Percentiles rank a stretch among this genome's conserved stretches.
Conservation (phyloP, 78 protist species). For the Dictyostelium brefeldianum region DNA sequence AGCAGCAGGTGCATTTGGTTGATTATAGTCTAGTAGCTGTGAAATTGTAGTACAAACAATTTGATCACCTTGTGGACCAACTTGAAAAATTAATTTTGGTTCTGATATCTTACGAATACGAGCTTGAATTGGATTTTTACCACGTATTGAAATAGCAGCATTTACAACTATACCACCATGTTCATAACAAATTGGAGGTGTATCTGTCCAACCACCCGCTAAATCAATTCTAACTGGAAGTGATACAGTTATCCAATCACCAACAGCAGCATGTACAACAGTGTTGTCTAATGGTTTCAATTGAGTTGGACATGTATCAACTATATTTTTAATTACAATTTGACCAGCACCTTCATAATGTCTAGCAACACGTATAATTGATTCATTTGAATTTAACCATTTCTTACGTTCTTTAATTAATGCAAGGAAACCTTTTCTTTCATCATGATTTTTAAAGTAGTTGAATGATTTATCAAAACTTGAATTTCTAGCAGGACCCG, state of each 20-base stretch:
- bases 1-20: conserved; percentile 28
- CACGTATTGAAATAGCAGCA: conserved; percentile 42
- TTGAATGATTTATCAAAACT: conserved; percentile 13
- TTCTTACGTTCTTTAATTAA: conserved; percentile 42
- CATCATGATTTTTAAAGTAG: conserved; percentile 25
- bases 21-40: conserved; percentile 39
- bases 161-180: conserved; percentile 70
- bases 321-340: conserved; percentile 56
- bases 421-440: conserved; percentile 41
- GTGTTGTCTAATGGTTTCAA: not conserved
- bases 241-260: conserved; percentile 17
- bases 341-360: conserved; percentile 80
- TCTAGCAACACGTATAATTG: conserved; percentile 53
- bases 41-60: conserved; percentile 11
- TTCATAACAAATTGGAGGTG: conserved; percentile 80
- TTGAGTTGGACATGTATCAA: not conserved
- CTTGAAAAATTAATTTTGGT: not conserved
- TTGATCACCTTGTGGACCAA: not conserved
- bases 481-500: conserved; percentile 45
- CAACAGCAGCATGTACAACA: not conserved
- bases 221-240: conserved; percentile 72
- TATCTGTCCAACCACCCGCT: conserved; percentile 80
- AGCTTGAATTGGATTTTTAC: conserved; percentile 13
- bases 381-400: conserved; percentile 47
- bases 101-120: conserved; percentile 8